Conservation (phyloP, 148 eudicot genomes). For the Chenopodium formosanum region DNA sequence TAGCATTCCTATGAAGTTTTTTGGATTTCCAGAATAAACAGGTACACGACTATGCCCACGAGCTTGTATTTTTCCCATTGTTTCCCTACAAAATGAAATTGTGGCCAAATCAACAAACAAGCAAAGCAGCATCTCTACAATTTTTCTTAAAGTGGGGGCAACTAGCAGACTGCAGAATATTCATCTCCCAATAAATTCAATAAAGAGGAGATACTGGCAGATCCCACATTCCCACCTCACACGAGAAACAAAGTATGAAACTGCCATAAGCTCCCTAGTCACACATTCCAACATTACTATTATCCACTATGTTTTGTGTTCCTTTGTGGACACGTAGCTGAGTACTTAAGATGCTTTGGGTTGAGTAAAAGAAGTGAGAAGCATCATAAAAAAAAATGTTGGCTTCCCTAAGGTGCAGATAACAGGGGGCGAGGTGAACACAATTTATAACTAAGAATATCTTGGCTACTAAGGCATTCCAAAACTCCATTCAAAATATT, state of each 20-base stretch:
- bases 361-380: too few relatives aligned
- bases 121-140: not conserved
- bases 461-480: not conserved
- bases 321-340: too few relatives aligned
- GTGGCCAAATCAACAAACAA: not conserved
- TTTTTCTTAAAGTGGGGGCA: not conserved
- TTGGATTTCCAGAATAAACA: slow-evolving; percentile 94
- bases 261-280: not conserved
- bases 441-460: not conserved
- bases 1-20: slow-evolving; percentile 86
- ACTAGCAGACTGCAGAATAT: not conserved
- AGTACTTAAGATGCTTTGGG: too few relatives aligned
- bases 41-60: slow-evolving; percentile 99
- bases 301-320: too few relatives aligned
- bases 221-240: not conserved
- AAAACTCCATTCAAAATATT: not conserved
- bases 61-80: slow-evolving; percentile 92
- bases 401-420: not conserved
- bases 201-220: not conserved
- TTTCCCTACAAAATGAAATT: slow-evolving; percentile 58
- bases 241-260: not conserved
- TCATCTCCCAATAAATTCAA: not conserved
- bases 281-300: not conserved
- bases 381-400: too few relatives aligned
- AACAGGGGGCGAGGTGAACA: not conserved